These are phyloP conservation scores for Coniosporium tulheliwenetii DNA, from an alignment of 2,329 filamentous ascomycete species.

Conservation along the genomic window DNA sequence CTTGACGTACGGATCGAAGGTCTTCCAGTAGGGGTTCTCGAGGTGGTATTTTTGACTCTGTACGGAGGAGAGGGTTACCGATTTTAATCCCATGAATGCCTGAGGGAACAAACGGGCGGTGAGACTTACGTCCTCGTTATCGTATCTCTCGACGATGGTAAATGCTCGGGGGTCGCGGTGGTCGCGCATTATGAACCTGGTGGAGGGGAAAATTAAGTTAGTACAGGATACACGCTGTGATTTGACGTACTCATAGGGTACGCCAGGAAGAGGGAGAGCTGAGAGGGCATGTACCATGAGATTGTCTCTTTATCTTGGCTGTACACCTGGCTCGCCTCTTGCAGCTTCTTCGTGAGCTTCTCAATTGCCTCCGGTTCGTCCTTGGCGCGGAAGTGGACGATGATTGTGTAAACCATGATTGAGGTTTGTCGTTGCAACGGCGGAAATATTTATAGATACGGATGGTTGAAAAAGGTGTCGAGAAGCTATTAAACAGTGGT, in stretches of 20 bases:
- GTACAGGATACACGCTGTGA: neutral
- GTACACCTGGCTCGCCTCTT: constrained; percentile 60
- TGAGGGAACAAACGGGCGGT: neutral
- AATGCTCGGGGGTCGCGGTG: constrained; percentile 52
- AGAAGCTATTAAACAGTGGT: too few relatives aligned
- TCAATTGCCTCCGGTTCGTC: constrained; percentile 45
- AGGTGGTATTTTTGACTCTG: constrained; percentile 28
- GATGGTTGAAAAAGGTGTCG: too few relatives aligned
- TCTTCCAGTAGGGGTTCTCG: constrained; percentile 58
- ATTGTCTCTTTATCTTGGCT: constrained; percentile 52
- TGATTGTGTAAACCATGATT: constrained; percentile 51
- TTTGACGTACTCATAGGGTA: neutral
- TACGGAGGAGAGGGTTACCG: neutral
- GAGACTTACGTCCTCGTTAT: constrained; percentile 42
- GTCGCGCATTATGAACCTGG: constrained; percentile 66
- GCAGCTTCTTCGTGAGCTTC: constrained; percentile 55
- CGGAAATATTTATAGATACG: too few relatives aligned
- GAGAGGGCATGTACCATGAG: constrained; percentile 13
- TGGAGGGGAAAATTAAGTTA: constrained; percentile 20
- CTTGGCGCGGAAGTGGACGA: constrained; percentile 56
- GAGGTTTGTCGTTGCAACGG: constrained; percentile 11
- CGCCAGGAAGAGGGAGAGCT: neutral
- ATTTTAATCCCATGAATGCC: neutral
- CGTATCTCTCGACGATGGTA: constrained; percentile 61
- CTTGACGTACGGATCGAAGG: constrained; percentile 58